These are phyloP conservation scores for Dalbergia cultrata DNA, from an alignment of 306 rosid genomes.

Conservation along the genomic window DNA sequence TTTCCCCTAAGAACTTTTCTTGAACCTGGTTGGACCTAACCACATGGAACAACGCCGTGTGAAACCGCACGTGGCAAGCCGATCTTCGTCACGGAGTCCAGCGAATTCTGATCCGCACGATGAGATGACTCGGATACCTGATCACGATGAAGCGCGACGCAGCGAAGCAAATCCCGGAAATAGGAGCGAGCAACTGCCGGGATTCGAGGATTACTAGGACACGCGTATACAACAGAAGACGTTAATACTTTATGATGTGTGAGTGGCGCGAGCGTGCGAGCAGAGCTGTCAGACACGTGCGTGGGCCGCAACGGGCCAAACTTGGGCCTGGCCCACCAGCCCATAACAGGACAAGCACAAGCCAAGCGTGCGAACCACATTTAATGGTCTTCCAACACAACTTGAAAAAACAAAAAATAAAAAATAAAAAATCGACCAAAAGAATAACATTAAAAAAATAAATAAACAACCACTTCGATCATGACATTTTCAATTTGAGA, in stretches of 20 bases:
- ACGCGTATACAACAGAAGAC: conserved; percentile 42
- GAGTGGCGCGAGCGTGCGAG: conserved; percentile 51
- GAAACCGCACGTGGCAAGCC: conserved; percentile 51
- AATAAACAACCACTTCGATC: too few relatives aligned
- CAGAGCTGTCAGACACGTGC: conserved; percentile 80
- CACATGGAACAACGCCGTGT: conserved; percentile 48
- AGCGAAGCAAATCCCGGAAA: conserved; percentile 38
- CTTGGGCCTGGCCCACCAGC: conserved; percentile 45
- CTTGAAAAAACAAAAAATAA: neutral
- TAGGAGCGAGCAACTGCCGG: conserved; percentile 41
- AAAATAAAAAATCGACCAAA: neutral
- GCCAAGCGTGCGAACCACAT: conserved; percentile 31
- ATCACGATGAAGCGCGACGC: conserved; percentile 35
- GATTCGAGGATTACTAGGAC: conserved; percentile 81
- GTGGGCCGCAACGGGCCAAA: conserved; percentile 56
- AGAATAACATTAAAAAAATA: too few relatives aligned
- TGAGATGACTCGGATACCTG: conserved; percentile 5
- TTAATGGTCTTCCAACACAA: neutral
- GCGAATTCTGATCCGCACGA: conserved; percentile 21
- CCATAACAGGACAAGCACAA: conserved; percentile 60
- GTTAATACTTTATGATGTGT: neutral
- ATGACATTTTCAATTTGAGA: too few relatives aligned
- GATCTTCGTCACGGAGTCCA: conserved; percentile 39
- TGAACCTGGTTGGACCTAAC: conserved; percentile 60
- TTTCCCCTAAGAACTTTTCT: too few relatives aligned